Conservation (phyloP, 2,329 filamentous ascomycete genomes). For the Alternaria ethzedia region DNA sequence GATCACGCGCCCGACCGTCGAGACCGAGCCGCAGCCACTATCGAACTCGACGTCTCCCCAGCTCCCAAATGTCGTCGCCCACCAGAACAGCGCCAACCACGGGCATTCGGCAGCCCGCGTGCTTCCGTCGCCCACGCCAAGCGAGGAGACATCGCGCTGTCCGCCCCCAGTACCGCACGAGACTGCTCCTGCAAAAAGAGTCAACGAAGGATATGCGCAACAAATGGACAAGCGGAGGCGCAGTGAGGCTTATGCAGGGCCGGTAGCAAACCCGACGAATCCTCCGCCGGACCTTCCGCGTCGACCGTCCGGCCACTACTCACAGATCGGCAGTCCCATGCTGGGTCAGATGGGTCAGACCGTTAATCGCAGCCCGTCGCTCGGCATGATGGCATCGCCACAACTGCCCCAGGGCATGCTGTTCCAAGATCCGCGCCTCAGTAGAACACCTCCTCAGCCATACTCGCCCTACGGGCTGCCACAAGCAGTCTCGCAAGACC, state of each 20-base stretch:
- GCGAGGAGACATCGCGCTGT: slow-evolving; percentile 56
- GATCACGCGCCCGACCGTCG: slow-evolving; percentile 2
- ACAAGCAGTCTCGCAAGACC: not conserved
- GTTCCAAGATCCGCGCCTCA: not conserved
- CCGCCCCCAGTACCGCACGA: not conserved
- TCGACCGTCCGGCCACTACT: slow-evolving; percentile 1
- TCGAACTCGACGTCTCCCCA: slow-evolving; percentile 46
- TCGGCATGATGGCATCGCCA: slow-evolving; percentile 8
- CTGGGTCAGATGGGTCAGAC: not conserved
- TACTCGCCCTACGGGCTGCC: slow-evolving; percentile 5
- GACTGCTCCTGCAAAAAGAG: not conserved
- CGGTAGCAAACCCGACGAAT: not conserved
- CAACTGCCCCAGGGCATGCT: slow-evolving; percentile 8
- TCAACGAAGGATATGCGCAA: not conserved
- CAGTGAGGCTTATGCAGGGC: not conserved
- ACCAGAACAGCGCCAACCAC: not conserved
- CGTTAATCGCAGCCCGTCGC: slow-evolving; percentile 3
- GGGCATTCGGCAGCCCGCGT: slow-evolving; percentile 38
- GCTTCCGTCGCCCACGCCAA: slow-evolving; percentile 68
- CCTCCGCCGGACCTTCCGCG: not conserved
- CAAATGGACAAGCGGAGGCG: not conserved
- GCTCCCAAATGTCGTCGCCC: slow-evolving; percentile 36
- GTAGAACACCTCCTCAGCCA: slow-evolving; percentile 7
- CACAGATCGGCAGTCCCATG: slow-evolving; percentile 8
- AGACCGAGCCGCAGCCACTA: slow-evolving; percentile 21